These are phyloP conservation scores for Paracorniculantispora psalliotae DNA, from an alignment of 2,329 filamentous ascomycete species.

Conservation along the genomic window DNA sequence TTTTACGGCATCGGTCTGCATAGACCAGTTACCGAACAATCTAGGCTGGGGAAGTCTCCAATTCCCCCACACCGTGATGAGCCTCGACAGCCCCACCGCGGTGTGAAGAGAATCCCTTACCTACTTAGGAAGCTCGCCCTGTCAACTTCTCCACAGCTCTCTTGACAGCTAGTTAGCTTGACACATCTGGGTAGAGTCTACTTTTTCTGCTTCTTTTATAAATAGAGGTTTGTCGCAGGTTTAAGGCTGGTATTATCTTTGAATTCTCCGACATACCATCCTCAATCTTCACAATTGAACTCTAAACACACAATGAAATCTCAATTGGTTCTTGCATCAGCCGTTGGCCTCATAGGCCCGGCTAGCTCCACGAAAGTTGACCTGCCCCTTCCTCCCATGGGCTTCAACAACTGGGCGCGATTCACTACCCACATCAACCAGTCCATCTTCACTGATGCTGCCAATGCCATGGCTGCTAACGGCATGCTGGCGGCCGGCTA, in stretches of 20 bases:
- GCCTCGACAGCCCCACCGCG: background rate
- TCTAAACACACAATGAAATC: slow-evolving; percentile 9
- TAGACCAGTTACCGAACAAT: slow-evolving; percentile 1
- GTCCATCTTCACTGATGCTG: slow-evolving; percentile 41
- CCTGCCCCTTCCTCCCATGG: slow-evolving; percentile 39
- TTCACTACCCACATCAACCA: slow-evolving; percentile 45
- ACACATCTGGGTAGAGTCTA: background rate
- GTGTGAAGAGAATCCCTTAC: slow-evolving; percentile 6
- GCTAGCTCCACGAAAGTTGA: background rate
- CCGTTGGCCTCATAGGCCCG: background rate
- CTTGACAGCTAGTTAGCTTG: background rate
- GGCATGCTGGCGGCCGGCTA: slow-evolving; percentile 33
- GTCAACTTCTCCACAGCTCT: background rate
- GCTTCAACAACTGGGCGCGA: slow-evolving; percentile 48
- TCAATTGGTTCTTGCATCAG: slow-evolving; percentile 13
- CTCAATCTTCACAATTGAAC: background rate
- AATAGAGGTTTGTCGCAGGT: background rate
- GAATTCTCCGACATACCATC: background rate
- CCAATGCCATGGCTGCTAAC: slow-evolving; percentile 37
- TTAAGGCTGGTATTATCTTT: background rate
- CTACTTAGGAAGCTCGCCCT: background rate
- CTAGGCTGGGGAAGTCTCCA: background rate
- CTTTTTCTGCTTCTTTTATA: background rate
- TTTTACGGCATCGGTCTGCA: background rate
- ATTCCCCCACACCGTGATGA: background rate